Conservation (phyloP, 2,329 filamentous ascomycete species). For the Colletotrichum destructivum region DNA sequence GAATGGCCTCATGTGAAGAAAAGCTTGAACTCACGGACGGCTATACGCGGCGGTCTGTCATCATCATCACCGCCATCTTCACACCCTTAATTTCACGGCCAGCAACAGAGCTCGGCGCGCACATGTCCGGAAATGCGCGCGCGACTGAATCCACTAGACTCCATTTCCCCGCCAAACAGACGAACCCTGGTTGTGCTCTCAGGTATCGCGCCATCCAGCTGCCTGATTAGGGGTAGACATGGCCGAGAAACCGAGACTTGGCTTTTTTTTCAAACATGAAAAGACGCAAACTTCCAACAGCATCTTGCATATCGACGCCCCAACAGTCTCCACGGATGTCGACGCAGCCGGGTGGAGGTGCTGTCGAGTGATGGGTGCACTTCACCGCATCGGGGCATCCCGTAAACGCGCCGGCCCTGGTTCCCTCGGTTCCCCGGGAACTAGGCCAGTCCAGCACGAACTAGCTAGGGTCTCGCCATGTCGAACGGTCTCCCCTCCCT, state of each 20-base stretch:
- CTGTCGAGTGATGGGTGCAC: conserved; percentile 6
- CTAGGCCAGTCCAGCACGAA: conserved; percentile 3
- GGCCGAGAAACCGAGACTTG: conserved; percentile 13
- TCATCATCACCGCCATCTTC: neutral
- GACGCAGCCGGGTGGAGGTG: conserved; percentile 22
- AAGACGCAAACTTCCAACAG: conserved; percentile 17
- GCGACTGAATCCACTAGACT: neutral
- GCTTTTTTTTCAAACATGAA: neutral
- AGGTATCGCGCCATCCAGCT: neutral
- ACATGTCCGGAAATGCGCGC: neutral
- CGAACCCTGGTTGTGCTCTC: neutral
- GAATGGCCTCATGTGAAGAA: conserved; percentile 14
- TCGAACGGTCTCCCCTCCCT: conserved; percentile 11
- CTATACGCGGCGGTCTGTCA: neutral
- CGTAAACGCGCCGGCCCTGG: conserved; percentile 7
- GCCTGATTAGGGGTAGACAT: neutral
- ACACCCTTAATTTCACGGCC: neutral
- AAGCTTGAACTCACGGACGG: neutral
- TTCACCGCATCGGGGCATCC: conserved; percentile 16
- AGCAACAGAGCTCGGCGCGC: neutral
- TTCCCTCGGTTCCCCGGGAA: conserved; percentile 34
- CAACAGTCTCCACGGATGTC: conserved; percentile 6
- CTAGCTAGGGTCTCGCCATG: conserved; percentile 12
- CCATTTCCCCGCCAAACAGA: neutral
- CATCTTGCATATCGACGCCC: neutral